These are phyloP conservation scores for Coemansia sp. DNA, from an alignment of 192 early-diverging fungal genomes.

Conservation along the genomic window DNA sequence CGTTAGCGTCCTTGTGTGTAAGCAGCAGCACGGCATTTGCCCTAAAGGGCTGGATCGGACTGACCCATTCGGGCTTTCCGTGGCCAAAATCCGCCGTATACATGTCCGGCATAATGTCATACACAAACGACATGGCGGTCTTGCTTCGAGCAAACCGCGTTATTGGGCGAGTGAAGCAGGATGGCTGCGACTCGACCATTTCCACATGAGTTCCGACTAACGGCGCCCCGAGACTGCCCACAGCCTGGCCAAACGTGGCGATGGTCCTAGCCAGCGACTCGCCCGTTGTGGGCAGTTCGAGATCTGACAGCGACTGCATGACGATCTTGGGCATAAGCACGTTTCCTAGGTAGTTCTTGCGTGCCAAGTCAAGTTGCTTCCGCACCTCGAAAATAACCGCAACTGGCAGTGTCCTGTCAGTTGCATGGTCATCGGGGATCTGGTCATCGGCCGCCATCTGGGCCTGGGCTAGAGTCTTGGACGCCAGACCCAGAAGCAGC, in stretches of 20 bases:
- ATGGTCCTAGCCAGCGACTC: slow-evolving; percentile 21
- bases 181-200: slow-evolving; percentile 20
- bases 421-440: background rate
- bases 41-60: slow-evolving; percentile 36
- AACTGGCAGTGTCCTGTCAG: slow-evolving; percentile 6
- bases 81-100: slow-evolving; percentile 36
- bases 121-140: slow-evolving; percentile 32
- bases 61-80: slow-evolving; percentile 37
- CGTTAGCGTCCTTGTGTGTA: slow-evolving; percentile 13
- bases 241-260: slow-evolving; percentile 4
- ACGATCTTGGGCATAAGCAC: slow-evolving; percentile 29
- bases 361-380: slow-evolving; percentile 4
- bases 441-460: slow-evolving; percentile 7
- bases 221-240: slow-evolving; percentile 5
- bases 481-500: slow-evolving; percentile 15
- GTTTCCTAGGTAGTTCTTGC: slow-evolving; percentile 24
- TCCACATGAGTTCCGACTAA: slow-evolving; percentile 25
- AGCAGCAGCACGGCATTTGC: slow-evolving; percentile 34
- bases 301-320: slow-evolving; percentile 1
- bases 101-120: slow-evolving; percentile 41
- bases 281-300: slow-evolving; percentile 14
- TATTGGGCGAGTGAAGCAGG: slow-evolving; percentile 34
- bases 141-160: slow-evolving; percentile 12
- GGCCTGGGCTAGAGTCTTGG: slow-evolving; percentile 28
- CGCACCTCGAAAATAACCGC: slow-evolving; percentile 24